Conservation (phyloP, 805 yeast species). For the Teunomyces barrocoloradensis region DNA sequence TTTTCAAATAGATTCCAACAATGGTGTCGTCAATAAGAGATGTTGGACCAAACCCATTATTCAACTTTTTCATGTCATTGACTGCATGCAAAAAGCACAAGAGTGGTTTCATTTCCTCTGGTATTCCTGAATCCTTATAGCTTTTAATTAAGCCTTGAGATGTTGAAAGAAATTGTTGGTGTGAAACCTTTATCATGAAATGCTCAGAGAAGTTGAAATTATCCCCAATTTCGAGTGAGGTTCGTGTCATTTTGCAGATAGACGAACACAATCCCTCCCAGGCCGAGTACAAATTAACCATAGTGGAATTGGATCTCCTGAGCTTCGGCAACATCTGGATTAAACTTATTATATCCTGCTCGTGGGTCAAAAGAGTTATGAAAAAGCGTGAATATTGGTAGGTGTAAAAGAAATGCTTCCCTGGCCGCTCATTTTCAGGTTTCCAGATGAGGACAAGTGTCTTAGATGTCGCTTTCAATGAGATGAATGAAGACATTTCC, state of each 20-base stretch:
- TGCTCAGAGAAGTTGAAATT: conserved; percentile 47
- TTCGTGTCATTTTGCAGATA: conserved; percentile 51
- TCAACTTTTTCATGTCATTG: conserved; percentile 63
- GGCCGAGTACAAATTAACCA: conserved; percentile 59
- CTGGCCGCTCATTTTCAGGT: conserved; percentile 88
- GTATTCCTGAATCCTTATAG: conserved; percentile 27
- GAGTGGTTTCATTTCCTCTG: conserved; percentile 35
- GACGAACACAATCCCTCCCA: conserved; percentile 64
- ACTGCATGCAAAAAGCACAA: conserved; percentile 49
- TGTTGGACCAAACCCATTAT: conserved; percentile 80
- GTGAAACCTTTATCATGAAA: conserved; percentile 44
- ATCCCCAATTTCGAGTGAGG: conserved; percentile 40
- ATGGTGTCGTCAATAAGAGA: conserved; percentile 71
- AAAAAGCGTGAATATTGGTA: conserved; percentile 65
- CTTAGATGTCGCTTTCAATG: conserved; percentile 65
- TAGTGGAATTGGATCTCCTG: conserved; percentile 74
- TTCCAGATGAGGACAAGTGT: conserved; percentile 87
- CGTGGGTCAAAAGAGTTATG: conserved; percentile 51
- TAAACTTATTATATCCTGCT: conserved; percentile 58
- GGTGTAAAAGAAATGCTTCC: conserved; percentile 83
- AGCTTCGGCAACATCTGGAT: conserved; percentile 65
- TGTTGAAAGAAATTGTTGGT: conserved; percentile 40
- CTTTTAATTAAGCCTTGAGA: conserved; percentile 30
- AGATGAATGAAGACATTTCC: conserved; percentile 62
- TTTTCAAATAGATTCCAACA: conserved; percentile 55